These are phyloP conservation scores for Macroventuria anomochaeta DNA, from an alignment of 2,329 filamentous ascomycete species.

Conservation along the genomic window DNA sequence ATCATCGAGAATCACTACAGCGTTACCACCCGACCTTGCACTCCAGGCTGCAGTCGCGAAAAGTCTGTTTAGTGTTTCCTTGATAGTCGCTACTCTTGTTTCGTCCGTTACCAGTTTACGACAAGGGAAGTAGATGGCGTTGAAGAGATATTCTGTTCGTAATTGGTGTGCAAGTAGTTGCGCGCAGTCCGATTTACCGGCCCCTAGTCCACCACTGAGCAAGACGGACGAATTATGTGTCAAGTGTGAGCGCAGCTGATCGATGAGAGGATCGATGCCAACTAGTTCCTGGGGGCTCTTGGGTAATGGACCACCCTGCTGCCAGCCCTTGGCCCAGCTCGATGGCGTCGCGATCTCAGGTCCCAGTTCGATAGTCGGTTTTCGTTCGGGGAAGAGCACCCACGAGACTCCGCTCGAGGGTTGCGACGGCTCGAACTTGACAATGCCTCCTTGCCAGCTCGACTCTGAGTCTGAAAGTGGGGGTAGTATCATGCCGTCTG, in stretches of 20 bases:
- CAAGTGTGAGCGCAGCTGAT: slow-evolving; percentile 76
- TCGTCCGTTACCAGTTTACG: slow-evolving; percentile 89
- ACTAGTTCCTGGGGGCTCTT: slow-evolving; percentile 69
- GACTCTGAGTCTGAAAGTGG: slow-evolving; percentile 61
- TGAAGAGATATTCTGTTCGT: slow-evolving; percentile 75
- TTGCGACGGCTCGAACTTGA: slow-evolving; percentile 73
- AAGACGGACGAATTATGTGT: slow-evolving; percentile 88
- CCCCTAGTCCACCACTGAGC: slow-evolving; percentile 84
- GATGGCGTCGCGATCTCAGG: slow-evolving; percentile 71
- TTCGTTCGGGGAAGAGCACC: slow-evolving; percentile 79
- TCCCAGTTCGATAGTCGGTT: slow-evolving; percentile 77
- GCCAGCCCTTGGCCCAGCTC: slow-evolving; percentile 56
- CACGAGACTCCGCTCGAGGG: slow-evolving; percentile 58
- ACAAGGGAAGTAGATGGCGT: slow-evolving; percentile 86
- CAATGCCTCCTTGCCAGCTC: slow-evolving; percentile 80
- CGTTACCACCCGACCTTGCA: slow-evolving; percentile 80
- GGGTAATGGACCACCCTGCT: slow-evolving; percentile 63
- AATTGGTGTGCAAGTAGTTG: slow-evolving; percentile 77
- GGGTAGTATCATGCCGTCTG: slow-evolving; percentile 82
- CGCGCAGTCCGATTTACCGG: slow-evolving; percentile 85
- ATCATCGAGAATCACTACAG: slow-evolving; percentile 89
- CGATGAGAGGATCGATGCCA: slow-evolving; percentile 80
- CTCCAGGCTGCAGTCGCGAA: slow-evolving; percentile 94
- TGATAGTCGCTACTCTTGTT: slow-evolving; percentile 85
- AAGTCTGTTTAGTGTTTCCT: slow-evolving; percentile 81